Conservation (phyloP, 257 asterid genomes). For the Nicotiana paniculata region DNA sequence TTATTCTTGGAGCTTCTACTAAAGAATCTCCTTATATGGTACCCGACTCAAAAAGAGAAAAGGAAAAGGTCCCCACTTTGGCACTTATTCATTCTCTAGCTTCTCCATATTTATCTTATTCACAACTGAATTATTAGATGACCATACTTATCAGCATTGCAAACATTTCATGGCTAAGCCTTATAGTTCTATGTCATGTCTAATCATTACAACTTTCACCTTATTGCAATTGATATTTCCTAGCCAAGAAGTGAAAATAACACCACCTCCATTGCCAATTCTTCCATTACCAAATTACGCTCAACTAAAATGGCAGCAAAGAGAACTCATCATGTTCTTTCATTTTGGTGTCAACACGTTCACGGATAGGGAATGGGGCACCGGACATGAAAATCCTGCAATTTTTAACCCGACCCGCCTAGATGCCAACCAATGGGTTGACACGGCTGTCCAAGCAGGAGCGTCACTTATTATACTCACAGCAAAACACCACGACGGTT, state of each 20-base stretch:
- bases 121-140: neutral
- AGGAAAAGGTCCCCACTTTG: neutral
- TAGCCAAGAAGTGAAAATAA: neutral
- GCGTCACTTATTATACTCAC: constrained; percentile 70
- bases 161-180: constrained; percentile 14
- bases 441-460: constrained; percentile 57
- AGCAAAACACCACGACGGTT: constrained; percentile 93
- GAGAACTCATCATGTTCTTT: constrained; percentile 81
- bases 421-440: constrained; percentile 72
- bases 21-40: neutral
- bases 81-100: neutral
- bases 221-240: constrained; percentile 6
- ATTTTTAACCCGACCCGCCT: constrained; percentile 62
- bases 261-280: constrained; percentile 85
- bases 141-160: neutral
- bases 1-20: neutral
- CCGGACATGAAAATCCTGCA: constrained; percentile 61
- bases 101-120: neutral
- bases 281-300: constrained; percentile 72
- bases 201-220: neutral
- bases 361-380: constrained; percentile 88
- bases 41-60: neutral
- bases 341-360: constrained; percentile 92
- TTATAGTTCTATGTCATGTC: neutral
- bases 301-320: constrained; percentile 90